Base-by-base conservation (phyloP, 1,284 basidiomycete genomes). In the Ustilago sp. region DNA sequence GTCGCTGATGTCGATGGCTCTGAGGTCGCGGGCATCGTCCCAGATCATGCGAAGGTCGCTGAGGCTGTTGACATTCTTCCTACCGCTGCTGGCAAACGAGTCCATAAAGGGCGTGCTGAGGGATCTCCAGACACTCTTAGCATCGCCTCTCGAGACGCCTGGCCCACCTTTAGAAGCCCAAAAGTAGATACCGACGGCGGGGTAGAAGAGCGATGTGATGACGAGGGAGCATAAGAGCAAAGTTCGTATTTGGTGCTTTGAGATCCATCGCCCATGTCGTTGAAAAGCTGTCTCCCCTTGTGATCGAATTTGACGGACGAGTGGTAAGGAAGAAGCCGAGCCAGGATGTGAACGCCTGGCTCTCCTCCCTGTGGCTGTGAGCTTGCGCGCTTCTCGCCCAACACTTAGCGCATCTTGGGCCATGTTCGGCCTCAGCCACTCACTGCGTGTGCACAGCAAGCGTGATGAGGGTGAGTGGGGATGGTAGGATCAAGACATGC, bases 151-250 rank as follows among this genome's bases (percentile, higher is more conserved):
- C 36, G 74, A 80, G 2, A 83, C 76, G 47, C 81, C 81, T 1
- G 81, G 81, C 0, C 81, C 81, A 50, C 81, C 81, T 43, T 83
- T 81, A n/a, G 81, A 83, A 0, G 80, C 72, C 80, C 80, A 83
- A 45, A 85, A 79, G 75, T 84, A 85, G 65, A 85, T 83, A 43
- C 83, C 83, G 17, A 81, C 81, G 9, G 83, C 83, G 8, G 83
- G 83, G 53, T 85, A 98, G 86, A 96, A 93, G 57, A 99, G 91
- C 47, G 93, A 94, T 53, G 95, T 96, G 88, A 99, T 98, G 82
- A 98, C 93, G 69, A 98, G 90, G 68, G 93, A 92, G 64, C 94
- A 96, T 68, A 97, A 92, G 72, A 99, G 90, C 80, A 99, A 92
- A 39, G 97, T 92, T 59, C 94, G 91, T 63, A 96, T 95, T 88